Base-by-base conservation (phyloP, 1,284 basidiomycete genomes). In the Phlebopus sp. region DNA sequence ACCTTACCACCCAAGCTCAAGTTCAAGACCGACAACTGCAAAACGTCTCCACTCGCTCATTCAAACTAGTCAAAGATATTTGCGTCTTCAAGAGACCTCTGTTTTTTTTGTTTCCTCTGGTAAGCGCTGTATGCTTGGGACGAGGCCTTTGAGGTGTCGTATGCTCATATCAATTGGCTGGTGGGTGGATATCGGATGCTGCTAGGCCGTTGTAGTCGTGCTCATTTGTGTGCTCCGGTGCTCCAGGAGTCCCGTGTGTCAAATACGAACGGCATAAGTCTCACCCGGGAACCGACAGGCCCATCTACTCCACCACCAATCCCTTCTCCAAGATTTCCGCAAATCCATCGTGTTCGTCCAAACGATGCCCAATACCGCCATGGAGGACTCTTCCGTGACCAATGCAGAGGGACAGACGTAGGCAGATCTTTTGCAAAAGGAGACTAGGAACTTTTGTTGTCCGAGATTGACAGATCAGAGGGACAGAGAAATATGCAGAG, bases 101-200 rank as follows among this genome's bases (percentile, higher is more conserved):
- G 1, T n/a, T 60, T 78, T 9, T 57, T 78, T 19, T 64, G 69
- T 1, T 73, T 72, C 47, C 59, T 78, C 40, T 77, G 75, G 76
- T 71, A 77, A 48, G 72, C 73, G 13, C 53, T 77, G 47, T 77
- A 77, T 53, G 72, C 73, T 2, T 78, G 75, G 74, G 76, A 78
- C 50, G 69, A 77, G 53, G 69, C 75, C 1, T 54, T 78, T 13
- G 75, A 77, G 49, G 59, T 64, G 37, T 59, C 77, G 19, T 75
- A 75, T 49, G 47, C 59, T 2, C 69, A 77, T 52, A 72, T 77
- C 21, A 69, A 67, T 45, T 57, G 55, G 19, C 58, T 76, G 49
- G 75, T 76, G 46, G 50, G 68, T 8, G 13, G 8, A 7, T 21
- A 5, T 17, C 17, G 2, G 11, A 18, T 11, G 29, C 2, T 17